These are phyloP conservation scores for Tulasnella sp. DNA, from an alignment of 768 basidiomycete species.

Conservation along the genomic window DNA sequence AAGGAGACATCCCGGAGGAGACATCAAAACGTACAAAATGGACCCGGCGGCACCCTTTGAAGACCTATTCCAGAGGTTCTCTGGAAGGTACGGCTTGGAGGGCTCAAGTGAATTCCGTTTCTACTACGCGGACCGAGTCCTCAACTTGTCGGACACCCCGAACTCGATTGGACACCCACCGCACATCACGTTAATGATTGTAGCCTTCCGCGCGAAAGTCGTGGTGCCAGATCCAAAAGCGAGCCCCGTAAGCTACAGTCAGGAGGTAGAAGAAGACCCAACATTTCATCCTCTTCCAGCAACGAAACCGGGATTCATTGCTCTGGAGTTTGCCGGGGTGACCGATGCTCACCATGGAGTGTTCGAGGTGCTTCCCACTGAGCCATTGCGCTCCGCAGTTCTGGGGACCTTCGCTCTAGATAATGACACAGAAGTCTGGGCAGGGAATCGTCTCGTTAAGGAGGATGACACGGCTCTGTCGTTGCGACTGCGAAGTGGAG, in stretches of 20 bases:
- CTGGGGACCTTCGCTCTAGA: not conserved
- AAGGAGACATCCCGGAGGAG: not conserved
- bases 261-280: not conserved
- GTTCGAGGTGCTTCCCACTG: not conserved
- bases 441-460: not conserved
- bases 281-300: not conserved
- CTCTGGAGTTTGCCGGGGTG: not conserved
- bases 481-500: not conserved
- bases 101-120: not conserved
- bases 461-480: not conserved
- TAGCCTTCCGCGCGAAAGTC: not conserved
- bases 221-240: not conserved
- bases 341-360: not conserved
- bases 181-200: not conserved
- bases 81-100: not conserved
- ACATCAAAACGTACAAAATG: not conserved
- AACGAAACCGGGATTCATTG: not conserved
- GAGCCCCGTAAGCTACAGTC: not conserved
- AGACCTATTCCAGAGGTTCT: not conserved
- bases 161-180: not conserved
- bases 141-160: not conserved
- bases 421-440: not conserved
- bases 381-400: not conserved
- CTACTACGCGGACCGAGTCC: not conserved
- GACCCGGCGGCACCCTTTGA: not conserved